Evolutionary conservation across 2,329 filamentous ascomycete genomes (phyloP), one percentile per base, ranked within the genome.

Genomic region (Epichloe bromicola): DNA sequence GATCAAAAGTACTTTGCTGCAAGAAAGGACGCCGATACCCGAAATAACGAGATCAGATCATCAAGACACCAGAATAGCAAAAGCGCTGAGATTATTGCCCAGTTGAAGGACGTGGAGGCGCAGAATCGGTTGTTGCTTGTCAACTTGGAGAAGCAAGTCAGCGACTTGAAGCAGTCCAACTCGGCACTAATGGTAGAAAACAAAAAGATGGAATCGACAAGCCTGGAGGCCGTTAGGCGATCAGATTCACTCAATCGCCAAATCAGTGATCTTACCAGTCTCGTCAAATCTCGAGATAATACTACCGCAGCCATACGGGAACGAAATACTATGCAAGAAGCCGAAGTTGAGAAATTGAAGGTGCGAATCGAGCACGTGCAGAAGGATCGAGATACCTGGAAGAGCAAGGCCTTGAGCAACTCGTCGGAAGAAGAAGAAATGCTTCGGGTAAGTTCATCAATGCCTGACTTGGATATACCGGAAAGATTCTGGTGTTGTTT

Each of bases 1-100:
- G 93, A 98, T 62, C 91, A 97, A 63, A 97, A 97, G 68, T 98
- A 95, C 65, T 97, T 97, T 66, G 88, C 87, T 1, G 88, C 90
- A 8, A 89, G 95, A 75, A 96, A 95, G 65, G 85, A 90, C 58
- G 94, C 91, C 62, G 91, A 97, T 61, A 83, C 86, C 43, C 79
- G 88, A 48, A 85, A 89, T 52, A 76, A 79, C 53, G 91, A 97
- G 68, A 83, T 94, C 45, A 78, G 86, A 58, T 79, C 83, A 3
- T 71, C 96, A 52, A 82, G 88, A 54, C 76, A 82, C 55, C 90
- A 97, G 65, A 94, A 91, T 62, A 76, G 80, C 46, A 95, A 95
- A 69, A 94, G 87, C 52, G 89, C 88, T 0, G 93, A 97, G 64
- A 94, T 97, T 53, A 90, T 98, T 41, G 79, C 88, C 1, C 87